Evolutionary conservation across 2,329 filamentous ascomycete species (phyloP).

Genomic region (Diplodia seriata): DNA sequence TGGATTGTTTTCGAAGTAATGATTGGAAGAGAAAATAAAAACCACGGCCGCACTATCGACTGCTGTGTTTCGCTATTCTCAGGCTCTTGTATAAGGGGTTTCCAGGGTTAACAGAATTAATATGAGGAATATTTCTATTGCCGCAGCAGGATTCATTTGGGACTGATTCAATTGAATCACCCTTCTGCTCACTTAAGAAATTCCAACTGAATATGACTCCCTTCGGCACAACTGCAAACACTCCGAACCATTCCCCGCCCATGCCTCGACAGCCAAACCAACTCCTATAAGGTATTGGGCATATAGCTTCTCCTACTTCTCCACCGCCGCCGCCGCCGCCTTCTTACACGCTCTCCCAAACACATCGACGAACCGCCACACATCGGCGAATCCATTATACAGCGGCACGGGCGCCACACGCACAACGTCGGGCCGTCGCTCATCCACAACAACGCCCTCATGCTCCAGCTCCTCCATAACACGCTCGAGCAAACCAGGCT

Average conservation of each 20-base stretch:
- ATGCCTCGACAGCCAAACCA: neutral
- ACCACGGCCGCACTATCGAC: no score
- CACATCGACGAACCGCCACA: constrained; percentile 61
- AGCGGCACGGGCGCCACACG: constrained; percentile 82
- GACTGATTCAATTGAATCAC: no score
- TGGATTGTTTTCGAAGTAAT: no score
- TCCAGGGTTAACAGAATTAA: neutral
- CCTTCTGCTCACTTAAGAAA: no score
- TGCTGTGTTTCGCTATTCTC: no score
- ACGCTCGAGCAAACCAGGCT: constrained; percentile 71
- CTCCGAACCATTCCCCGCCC: neutral
- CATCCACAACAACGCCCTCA: constrained; percentile 77
- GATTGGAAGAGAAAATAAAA: no score
- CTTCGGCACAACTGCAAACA: neutral
- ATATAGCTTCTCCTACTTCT: neutral
- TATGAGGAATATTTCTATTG: no score
- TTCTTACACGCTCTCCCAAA: constrained; percentile 31
- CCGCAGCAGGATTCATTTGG: no score
- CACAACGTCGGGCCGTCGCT: constrained; percentile 85
- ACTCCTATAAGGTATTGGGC: neutral
- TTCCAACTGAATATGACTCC: no score
- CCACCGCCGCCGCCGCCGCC: neutral
- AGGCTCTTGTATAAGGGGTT: no score
- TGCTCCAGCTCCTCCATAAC: constrained; percentile 70
- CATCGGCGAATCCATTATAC: constrained; percentile 81